phyloP scores from a whole-genome alignment of 2,329 filamentous ascomycete genomes.

The Penicillium decumbens region DNA sequence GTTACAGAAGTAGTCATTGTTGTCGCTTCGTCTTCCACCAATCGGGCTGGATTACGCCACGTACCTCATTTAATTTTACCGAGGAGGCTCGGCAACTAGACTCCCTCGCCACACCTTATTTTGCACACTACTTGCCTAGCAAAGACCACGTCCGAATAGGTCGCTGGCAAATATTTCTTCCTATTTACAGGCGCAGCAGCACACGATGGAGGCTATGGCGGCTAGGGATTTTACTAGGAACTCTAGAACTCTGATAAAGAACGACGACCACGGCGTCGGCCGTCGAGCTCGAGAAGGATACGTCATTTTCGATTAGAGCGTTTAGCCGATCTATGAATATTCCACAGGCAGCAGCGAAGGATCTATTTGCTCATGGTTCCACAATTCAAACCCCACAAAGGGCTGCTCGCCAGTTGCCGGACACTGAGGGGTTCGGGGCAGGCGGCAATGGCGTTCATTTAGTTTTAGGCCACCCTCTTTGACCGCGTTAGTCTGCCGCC shows the following conservation, averaged over 20 bases:
- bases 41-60: background rate
- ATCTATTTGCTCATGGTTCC: background rate
- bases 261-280: slow-evolving; percentile 8
- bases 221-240: background rate
- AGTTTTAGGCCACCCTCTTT: too few species aligned
- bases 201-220: background rate
- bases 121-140: background rate
- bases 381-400: background rate
- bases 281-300: slow-evolving; percentile 16
- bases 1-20: background rate
- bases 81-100: background rate
- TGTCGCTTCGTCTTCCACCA: background rate
- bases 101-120: background rate
- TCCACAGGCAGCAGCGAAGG: background rate
- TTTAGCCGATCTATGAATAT: slow-evolving; percentile 4
- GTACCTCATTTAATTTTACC: background rate
- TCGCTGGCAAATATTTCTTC: background rate
- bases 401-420: background rate
- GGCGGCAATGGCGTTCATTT: too few species aligned
- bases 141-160: background rate
- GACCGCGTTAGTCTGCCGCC: too few species aligned
- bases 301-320: slow-evolving; percentile 15
- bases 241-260: background rate
- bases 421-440: too few species aligned
- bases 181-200: background rate